Evolutionary conservation across 164 flowering plant species (phyloP), one percentile per base, ranked within the genome.

Genomic region (Euptelea pleiosperma): DNA sequence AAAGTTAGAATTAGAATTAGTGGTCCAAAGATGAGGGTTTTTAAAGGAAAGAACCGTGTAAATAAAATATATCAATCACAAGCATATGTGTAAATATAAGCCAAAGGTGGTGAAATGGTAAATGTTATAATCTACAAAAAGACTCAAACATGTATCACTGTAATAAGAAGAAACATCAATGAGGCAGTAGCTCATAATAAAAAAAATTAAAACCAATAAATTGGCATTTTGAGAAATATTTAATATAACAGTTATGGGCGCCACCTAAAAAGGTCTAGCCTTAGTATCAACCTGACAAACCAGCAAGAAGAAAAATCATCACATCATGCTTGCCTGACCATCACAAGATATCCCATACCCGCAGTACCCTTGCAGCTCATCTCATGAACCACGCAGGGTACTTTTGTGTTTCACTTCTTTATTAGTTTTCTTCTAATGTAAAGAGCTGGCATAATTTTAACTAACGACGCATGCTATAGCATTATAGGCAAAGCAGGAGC

Each of bases 301-400:
- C n/a, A n/a, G n/a, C n/a, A n/a, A n/a, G n/a, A n/a, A 7, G 11
- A 46, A 10, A 21, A 11, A 46, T 46, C 11, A 2, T 21, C 4
- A 9, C 25, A 2, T 43, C 24, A 16, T 19, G 24, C 26, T 45
- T 45, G 28, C 28, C 11, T 45, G 15, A 45, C 28, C 15, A 21
- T 46, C 50, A 52, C 35, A 29, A 51, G 25, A 14, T 30, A 31
- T 15, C n/a, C n/a, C n/a, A n/a, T n/a, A n/a, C n/a, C n/a, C n/a
- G n/a, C 8, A 51, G 22, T 16, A 31, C 40, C 39, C 14, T 9
- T 33, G n/a, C 15, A 31, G 18, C 22, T 18, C 8, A 8, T 53
- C 15, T 21, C n/a, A 53, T 19, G 18, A 53, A 34, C 15, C 11
- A 53, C 40, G 3, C 10, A 6, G 16, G 16, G 7, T 19, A 19